Base-by-base conservation (phyloP, 257 asterid species). In the Hygrophila difformis region DNA sequence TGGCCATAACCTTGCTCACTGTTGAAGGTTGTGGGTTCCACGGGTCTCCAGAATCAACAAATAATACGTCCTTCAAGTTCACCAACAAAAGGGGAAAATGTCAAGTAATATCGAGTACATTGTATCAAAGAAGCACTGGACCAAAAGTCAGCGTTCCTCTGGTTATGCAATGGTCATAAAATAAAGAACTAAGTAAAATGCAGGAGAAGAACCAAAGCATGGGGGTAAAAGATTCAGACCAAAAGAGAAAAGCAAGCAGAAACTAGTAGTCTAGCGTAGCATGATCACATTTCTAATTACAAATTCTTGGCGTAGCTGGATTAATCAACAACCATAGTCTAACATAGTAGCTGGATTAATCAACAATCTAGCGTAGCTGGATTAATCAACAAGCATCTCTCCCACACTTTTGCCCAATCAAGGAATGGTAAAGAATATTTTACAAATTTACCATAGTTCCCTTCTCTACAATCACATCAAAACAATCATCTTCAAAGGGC, bases 21-120 rank as follows among this genome's bases (percentile, higher is more conserved):
- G 98, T 85, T 26, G 34, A 72, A 36, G 84, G 74, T 66, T 69
- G 81, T 12, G 98, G 98, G 59, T 77, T 82, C 98, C 96, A 89
- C 12, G 98, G 98, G 54, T 89, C 96, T 23, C 98, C 96, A 51
- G 96, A 71, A 74, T 89, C 93, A 59, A 89, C 98, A 59, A 89
- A 82, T 61, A 89, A 66, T 43, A 89, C 98, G 60, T 89, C 98
- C 98, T 89, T 71, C 73, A 63, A 13, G 53, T 53, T 48, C 56
- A 26, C 31, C 31, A 8, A 8, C 4, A 62, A 58, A 40, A 20
- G 10, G 24, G 40, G 12, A 10, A 61, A 40, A 48, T 16, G 36
- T 22, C 3, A 5, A 10, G 12, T 44, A 24, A 40, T 35, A 51
- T 24, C 10, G n/a, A 35, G 29, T 24, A 20, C 5, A 5, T 15